These are phyloP conservation scores for Trichophyton schoenleinii DNA, from an alignment of 2,329 filamentous ascomycete genomes.

Conservation along the genomic window DNA sequence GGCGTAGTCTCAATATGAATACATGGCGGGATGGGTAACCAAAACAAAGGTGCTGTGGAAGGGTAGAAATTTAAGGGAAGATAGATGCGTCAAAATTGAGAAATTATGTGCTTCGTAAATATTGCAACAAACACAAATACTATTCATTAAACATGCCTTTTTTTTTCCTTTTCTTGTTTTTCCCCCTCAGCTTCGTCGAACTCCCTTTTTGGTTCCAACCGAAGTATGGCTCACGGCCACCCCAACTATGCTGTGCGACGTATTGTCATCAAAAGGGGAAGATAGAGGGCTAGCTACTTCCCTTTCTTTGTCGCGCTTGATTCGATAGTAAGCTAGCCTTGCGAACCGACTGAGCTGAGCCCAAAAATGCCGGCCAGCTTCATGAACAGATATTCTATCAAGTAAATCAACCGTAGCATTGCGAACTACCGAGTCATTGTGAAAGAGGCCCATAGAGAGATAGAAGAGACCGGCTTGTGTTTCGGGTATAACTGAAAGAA, in stretches of 20 bases:
- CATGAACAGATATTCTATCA: slow-evolving; percentile 70
- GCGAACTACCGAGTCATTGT: slow-evolving; percentile 70
- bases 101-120: neutral
- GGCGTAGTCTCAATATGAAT: neutral
- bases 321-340: slow-evolving; percentile 70
- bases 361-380: slow-evolving; percentile 92
- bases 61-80: neutral
- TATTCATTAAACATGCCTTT: neutral
- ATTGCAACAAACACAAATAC: neutral
- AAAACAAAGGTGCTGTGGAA: neutral
- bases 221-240: slow-evolving; percentile 17
- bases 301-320: slow-evolving; percentile 50
- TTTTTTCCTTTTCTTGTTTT: no score
- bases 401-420: slow-evolving; percentile 65
- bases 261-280: slow-evolving; percentile 16
- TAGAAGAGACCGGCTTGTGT: slow-evolving; percentile 84
- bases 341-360: slow-evolving; percentile 72
- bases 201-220: neutral
- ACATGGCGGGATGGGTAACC: neutral
- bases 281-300: slow-evolving; percentile 14
- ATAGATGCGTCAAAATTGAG: neutral
- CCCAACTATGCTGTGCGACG: slow-evolving; percentile 25
- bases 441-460: slow-evolving; percentile 78
- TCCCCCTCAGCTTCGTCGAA: neutral
- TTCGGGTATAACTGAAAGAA: slow-evolving; percentile 71